These are phyloP conservation scores for Scheffersomyces parashehatae DNA, from an alignment of 1,139 yeast genomes.

Conservation along the genomic window DNA sequence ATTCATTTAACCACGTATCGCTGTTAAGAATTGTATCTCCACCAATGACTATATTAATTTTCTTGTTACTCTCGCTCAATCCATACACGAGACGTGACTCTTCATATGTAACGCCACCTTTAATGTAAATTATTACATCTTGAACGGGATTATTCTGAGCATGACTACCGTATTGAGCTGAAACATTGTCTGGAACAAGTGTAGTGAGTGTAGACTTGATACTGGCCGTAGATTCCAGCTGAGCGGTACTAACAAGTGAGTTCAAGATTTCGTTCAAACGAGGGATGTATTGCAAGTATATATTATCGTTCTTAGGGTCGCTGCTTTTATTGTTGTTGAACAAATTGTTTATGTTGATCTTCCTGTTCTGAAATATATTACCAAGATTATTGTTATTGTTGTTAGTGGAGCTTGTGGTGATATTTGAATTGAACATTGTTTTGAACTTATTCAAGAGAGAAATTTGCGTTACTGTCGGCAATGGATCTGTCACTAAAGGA, in stretches of 20 bases:
- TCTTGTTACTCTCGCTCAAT: slow-evolving; percentile 54
- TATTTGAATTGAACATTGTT: slow-evolving; percentile 18
- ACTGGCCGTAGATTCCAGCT: slow-evolving; percentile 7
- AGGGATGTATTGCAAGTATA: slow-evolving; percentile 73
- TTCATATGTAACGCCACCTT: slow-evolving; percentile 92
- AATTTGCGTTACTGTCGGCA: slow-evolving; percentile 36
- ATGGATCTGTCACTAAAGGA: slow-evolving; percentile 26
- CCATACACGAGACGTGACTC: slow-evolving; percentile 84
- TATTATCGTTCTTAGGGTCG: slow-evolving; percentile 43
- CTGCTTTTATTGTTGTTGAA: slow-evolving; percentile 16
- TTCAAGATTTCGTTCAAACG: slow-evolving; percentile 52
- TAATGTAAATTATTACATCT: slow-evolving; percentile 76
- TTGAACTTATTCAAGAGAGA: slow-evolving; percentile 34
- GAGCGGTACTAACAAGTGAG: slow-evolving; percentile 15
- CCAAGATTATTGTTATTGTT: slow-evolving; percentile 24
- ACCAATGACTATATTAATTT: slow-evolving; percentile 62
- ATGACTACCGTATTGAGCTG: slow-evolving; percentile 32
- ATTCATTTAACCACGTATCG: slow-evolving; percentile 45
- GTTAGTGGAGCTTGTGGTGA: slow-evolving; percentile 5
- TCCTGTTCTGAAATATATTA: slow-evolving; percentile 25
- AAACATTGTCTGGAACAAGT: slow-evolving; percentile 25
- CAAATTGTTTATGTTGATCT: slow-evolving; percentile 23
- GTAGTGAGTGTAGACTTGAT: slow-evolving; percentile 11
- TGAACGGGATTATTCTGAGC: slow-evolving; percentile 46
- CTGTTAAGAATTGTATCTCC: slow-evolving; percentile 74